phyloP scores from a whole-genome alignment of 306 rosid species.

The Dryas alaskensis region DNA sequence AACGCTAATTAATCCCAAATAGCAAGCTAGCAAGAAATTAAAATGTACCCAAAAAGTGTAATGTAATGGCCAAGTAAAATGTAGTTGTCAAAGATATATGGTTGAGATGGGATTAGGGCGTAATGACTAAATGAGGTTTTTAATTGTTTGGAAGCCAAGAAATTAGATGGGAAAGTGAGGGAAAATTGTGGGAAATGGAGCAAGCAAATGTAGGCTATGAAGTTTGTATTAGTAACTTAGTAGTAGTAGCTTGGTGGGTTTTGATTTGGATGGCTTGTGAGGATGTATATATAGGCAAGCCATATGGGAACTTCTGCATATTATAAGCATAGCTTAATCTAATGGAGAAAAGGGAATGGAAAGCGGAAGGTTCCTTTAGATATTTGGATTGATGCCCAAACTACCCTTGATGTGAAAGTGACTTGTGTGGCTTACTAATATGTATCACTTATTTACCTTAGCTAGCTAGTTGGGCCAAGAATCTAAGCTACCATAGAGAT shows the following conservation, averaged over 20 bases:
- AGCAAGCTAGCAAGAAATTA: background rate
- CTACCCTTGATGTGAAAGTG: conserved; percentile 35
- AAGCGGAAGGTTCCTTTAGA: conserved; percentile 41
- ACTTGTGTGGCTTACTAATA: conserved; percentile 36
- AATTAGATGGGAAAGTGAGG: conserved; percentile 5
- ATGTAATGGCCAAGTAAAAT: background rate
- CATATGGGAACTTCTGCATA: conserved; percentile 6
- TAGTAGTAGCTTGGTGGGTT: conserved; percentile 13
- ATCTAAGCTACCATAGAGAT: conserved; percentile 41
- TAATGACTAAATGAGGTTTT: background rate
- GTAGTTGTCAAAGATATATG: background rate
- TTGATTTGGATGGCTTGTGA: conserved; percentile 27
- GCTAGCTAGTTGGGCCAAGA: conserved; percentile 35
- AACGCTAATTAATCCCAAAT: too few species aligned
- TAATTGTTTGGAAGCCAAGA: background rate
- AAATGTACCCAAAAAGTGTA: background rate
- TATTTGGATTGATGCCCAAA: conserved; percentile 33
- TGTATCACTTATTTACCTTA: background rate
- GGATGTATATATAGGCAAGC: conserved; percentile 27
- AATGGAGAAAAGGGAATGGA: conserved; percentile 16
- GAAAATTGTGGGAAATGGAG: background rate
- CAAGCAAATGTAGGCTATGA: conserved; percentile 5
- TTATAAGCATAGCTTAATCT: conserved; percentile 12
- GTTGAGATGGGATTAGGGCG: background rate
- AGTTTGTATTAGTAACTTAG: background rate